Evolutionary conservation across 2,329 filamentous ascomycete species (phyloP).

Genomic region (Shiraia sp.): DNA sequence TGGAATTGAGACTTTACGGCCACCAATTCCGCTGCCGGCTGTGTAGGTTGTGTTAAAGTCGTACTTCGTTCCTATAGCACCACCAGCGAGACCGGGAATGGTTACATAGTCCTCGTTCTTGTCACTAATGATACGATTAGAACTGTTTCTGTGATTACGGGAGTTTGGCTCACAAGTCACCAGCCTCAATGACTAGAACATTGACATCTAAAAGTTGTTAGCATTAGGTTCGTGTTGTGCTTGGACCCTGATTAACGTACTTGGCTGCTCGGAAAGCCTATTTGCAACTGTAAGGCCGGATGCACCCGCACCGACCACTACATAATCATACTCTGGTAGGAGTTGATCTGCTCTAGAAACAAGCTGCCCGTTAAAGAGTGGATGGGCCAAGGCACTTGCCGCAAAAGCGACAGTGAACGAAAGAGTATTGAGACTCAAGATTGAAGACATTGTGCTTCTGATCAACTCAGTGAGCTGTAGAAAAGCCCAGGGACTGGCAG

Average conservation of each 20-base stretch:
- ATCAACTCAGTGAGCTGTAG: not conserved
- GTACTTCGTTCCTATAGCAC: slow-evolving; percentile 27
- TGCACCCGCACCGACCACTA: slow-evolving; percentile 31
- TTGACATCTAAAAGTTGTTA: slow-evolving; percentile 10
- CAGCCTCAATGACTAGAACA: slow-evolving; percentile 30
- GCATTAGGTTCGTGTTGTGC: not conserved
- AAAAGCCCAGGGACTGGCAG: not conserved
- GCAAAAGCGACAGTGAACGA: slow-evolving; percentile 15
- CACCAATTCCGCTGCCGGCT: slow-evolving; percentile 11
- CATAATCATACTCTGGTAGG: slow-evolving; percentile 28
- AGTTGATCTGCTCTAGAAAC: slow-evolving; percentile 15
- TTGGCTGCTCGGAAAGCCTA: slow-evolving; percentile 26
- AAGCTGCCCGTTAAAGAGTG: slow-evolving; percentile 17
- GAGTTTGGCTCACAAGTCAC: slow-evolving; percentile 17
- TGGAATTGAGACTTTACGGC: slow-evolving; percentile 15
- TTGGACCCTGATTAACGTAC: slow-evolving; percentile 4
- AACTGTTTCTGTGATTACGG: not conserved
- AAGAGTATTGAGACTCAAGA: slow-evolving; percentile 5
- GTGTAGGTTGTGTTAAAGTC: slow-evolving; percentile 30
- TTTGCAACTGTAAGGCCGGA: slow-evolving; percentile 35
- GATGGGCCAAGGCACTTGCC: slow-evolving; percentile 16
- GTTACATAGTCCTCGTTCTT: slow-evolving; percentile 25
- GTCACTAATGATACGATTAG: slow-evolving; percentile 17
- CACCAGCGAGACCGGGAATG: slow-evolving; percentile 28
- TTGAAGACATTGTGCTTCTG: slow-evolving; percentile 11